Conservation (phyloP, 306 rosid genomes). For the Echinosophora koreensis region DNA sequence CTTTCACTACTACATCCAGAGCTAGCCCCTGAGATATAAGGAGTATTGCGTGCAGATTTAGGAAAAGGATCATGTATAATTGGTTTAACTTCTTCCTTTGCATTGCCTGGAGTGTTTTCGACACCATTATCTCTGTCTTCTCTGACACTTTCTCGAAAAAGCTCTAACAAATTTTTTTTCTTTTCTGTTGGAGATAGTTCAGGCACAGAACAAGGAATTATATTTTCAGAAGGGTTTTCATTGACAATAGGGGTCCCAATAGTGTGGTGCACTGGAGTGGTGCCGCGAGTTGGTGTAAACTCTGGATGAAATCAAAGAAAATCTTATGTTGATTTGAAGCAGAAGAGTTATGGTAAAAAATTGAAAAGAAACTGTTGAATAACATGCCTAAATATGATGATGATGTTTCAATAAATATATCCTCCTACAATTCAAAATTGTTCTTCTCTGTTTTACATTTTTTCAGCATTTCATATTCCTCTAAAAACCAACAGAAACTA, state of each 20-base stretch:
- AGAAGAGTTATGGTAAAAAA: slow-evolving; percentile 1
- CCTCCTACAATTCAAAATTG: no score
- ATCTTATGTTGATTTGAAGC: not conserved
- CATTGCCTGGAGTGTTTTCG: slow-evolving; percentile 37
- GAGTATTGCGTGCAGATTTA: slow-evolving; percentile 63
- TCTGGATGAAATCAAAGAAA: slow-evolving; percentile 58
- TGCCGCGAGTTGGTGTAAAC: slow-evolving; percentile 85
- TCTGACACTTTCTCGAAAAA: slow-evolving; percentile 70
- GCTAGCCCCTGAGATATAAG: slow-evolving; percentile 56
- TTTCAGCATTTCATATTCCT: no score
- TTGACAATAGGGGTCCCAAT: slow-evolving; percentile 45
- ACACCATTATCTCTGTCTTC: slow-evolving; percentile 44
- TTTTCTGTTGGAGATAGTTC: slow-evolving; percentile 63
- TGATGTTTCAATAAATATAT: no score
- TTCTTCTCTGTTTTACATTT: no score
- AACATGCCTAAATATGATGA: no score
- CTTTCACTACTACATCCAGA: slow-evolving; percentile 69
- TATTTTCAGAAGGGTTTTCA: slow-evolving; percentile 49
- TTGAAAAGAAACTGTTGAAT: not conserved
- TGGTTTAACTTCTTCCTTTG: slow-evolving; percentile 51
- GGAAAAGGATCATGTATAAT: slow-evolving; percentile 49
- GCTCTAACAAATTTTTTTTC: slow-evolving; percentile 79
- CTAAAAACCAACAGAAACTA: not conserved
- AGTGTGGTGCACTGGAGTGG: slow-evolving; percentile 75
- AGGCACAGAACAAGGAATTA: slow-evolving; percentile 42